Evolutionary conservation across 805 yeast species (phyloP).

Genomic region (Metschnikowia bowlesiae): DNA sequence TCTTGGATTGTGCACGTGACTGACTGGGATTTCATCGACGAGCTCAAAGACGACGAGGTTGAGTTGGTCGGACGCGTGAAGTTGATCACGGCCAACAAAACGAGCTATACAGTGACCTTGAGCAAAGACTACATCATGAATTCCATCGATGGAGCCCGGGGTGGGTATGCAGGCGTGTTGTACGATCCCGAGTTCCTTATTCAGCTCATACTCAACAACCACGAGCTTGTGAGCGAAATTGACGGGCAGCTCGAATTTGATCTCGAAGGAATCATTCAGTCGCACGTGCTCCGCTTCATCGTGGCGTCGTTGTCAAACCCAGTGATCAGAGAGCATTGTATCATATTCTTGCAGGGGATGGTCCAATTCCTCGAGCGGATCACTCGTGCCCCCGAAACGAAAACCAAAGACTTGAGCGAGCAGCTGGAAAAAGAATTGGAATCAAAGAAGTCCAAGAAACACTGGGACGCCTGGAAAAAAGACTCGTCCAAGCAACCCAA

Average conservation of each 20-base stretch:
- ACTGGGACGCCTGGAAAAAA: not conserved
- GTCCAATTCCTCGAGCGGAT: slow-evolving; percentile 18
- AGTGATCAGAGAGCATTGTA: slow-evolving; percentile 32
- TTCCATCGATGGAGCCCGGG: slow-evolving; percentile 33
- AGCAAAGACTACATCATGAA: slow-evolving; percentile 47
- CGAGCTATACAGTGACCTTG: slow-evolving; percentile 48
- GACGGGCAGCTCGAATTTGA: slow-evolving; percentile 37
- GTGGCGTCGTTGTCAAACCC: slow-evolving; percentile 43
- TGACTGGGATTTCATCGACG: slow-evolving; percentile 59
- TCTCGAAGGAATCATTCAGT: slow-evolving; percentile 52
- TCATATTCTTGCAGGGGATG: slow-evolving; percentile 42
- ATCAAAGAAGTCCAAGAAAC: not conserved
- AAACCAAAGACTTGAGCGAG: not conserved
- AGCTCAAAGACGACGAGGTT: slow-evolving; percentile 37
- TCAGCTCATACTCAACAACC: slow-evolving; percentile 57
- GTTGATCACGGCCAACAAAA: slow-evolving; percentile 40
- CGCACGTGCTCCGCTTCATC: slow-evolving; percentile 49
- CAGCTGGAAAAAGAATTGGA: not conserved
- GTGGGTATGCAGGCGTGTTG: slow-evolving; percentile 21
- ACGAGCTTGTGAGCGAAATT: slow-evolving; percentile 47
- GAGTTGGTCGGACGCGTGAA: slow-evolving; percentile 47
- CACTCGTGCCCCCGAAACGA: slow-evolving; percentile 6
- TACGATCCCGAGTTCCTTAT: slow-evolving; percentile 75
- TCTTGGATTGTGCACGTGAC: slow-evolving; percentile 66
- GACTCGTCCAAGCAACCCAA: not conserved